Base-by-base conservation (phyloP, 1,284 basidiomycete species). In the Ustilago shanxiensis region DNA sequence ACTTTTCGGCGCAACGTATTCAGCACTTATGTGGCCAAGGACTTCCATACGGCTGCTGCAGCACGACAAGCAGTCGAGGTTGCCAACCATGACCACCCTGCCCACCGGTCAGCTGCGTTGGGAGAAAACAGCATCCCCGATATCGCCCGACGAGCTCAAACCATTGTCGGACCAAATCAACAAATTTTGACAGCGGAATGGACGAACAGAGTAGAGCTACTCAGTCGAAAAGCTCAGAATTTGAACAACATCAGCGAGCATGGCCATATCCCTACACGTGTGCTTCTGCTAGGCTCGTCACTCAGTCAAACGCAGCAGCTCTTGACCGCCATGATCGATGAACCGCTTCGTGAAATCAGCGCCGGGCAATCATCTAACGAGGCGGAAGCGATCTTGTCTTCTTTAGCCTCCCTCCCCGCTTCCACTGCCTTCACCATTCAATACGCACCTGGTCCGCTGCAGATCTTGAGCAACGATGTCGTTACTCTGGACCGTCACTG, bases 341-440 rank as follows among this genome's bases (percentile, higher is more conserved):
- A 82, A 59, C 80, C 78, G 7, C 76, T 78, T 3, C 74, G 74
- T 20, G 78, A 82, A 16, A 50, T 55, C 28, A 41, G 65, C 11
- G 29, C 33, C 9, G 5, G 45, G 13, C 51, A 37, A 14, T 50
- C 24, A 14, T 50, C 24, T 24, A 52, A 64, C 47, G 66, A 69
- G 4, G 63, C 67, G 5, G 47, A 63, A 22, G 8, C 41, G 11
- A 22, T 73, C 29, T 31, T 57, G 39, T 44, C 47, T 11, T 51
- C 56, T 14, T 28, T 73, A 8, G n/a, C 39, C 2, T n/a, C 29
- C 6, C 22, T 62, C 0, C 10, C 45, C n/a, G 5, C 49, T 20
- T 62, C 66, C 11, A 55, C 53, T 24, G 50, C 71, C 9, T 55
- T 71, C 37, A 55, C 64, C 55, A 66, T 77, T 50, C 55, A 57